Percentiles rank a stretch among this genome's conserved stretches.
These are phyloP conservation scores for Yarrowia yakushimensis DNA, from an alignment of 805 yeast genomes.

Conservation along the genomic window DNA sequence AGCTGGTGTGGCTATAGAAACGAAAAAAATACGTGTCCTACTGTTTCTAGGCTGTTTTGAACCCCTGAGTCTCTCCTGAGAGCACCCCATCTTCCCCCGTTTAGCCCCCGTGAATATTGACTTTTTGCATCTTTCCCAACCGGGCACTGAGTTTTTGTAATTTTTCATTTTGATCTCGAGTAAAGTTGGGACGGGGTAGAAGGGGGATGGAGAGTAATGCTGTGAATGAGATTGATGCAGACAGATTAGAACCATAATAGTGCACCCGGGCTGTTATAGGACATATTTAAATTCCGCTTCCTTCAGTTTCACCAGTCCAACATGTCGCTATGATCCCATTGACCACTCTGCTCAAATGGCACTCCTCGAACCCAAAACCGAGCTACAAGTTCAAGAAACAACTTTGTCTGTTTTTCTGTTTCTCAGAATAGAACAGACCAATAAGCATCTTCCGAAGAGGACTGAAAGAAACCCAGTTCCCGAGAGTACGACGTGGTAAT, in stretches of 20 bases:
- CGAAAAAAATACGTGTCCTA: too few relatives aligned
- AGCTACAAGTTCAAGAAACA: too few relatives aligned
- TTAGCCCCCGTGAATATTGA: not conserved
- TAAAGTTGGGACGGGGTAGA: not conserved
- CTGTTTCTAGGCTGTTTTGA: too few relatives aligned
- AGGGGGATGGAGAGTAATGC: too few relatives aligned
- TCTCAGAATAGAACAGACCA: not conserved
- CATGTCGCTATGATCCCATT: not conserved
- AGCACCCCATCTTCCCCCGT: not conserved
- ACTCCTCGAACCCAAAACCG: not conserved
- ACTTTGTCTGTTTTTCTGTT: conserved; percentile 1
- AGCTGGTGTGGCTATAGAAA: too few relatives aligned
- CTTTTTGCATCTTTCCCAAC: conserved; percentile 4
- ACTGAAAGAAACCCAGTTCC: not conserved
- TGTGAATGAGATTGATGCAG: too few relatives aligned
- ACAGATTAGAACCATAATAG: not conserved
- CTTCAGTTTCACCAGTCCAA: not conserved
- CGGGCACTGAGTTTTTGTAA: too few relatives aligned
- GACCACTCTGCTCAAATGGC: not conserved
- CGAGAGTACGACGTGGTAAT: not conserved
- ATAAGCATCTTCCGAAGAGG: not conserved
- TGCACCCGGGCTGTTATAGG: too few relatives aligned
- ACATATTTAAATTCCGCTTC: too few relatives aligned
- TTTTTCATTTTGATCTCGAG: not conserved
- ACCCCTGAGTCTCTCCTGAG: too few relatives aligned